A percentile compares a stretch with the other conserved stretches of the same genome.
These are phyloP conservation scores for Dioscorea alata DNA, from an alignment of 106 monocot genomes.

Conservation along the genomic window DNA sequence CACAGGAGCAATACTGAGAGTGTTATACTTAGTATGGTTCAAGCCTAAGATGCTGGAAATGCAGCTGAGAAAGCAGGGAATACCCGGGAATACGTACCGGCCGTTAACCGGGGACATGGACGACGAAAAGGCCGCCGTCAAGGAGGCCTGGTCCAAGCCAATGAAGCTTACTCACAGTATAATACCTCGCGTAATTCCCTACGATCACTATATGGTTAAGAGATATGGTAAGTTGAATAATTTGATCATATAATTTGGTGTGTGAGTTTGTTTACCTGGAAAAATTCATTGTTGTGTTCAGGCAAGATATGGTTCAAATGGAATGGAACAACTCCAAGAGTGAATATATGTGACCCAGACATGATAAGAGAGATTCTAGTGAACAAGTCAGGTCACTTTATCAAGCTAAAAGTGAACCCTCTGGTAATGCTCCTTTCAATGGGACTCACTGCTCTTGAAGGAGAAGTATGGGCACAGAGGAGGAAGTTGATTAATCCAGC, in stretches of 20 bases:
- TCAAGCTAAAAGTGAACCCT: slow-evolving; percentile 27
- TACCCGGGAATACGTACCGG: not conserved
- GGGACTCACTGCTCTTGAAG: slow-evolving; percentile 32
- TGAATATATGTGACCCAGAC: slow-evolving; percentile 33
- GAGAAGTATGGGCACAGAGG: slow-evolving; percentile 43
- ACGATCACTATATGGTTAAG: slow-evolving; percentile 3
- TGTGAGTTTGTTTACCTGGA: no score
- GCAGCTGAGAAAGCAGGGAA: no score
- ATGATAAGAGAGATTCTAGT: slow-evolving; percentile 34
- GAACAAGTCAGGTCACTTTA: slow-evolving; percentile 25
- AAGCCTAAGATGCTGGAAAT: no score
- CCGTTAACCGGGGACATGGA: not conserved
- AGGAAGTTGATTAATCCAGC: slow-evolving; percentile 44
- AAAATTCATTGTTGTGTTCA: slow-evolving; percentile 3
- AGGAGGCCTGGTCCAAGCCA: slow-evolving; percentile 20
- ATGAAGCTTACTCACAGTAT: slow-evolving; percentile 22
- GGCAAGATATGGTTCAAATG: slow-evolving; percentile 36
- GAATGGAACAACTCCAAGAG: slow-evolving; percentile 35
- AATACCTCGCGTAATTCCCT: slow-evolving; percentile 18
- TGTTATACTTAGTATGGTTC: no score
- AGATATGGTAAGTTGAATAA: slow-evolving; percentile 33
- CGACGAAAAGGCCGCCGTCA: not conserved
- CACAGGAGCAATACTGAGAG: no score
- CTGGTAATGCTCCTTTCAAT: slow-evolving; percentile 11
- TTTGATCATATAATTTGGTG: no score